Evolutionary conservation across 257 asterid genomes (phyloP), one percentile per base, ranked within the genome.

Genomic region (Salvia splendens): DNA sequence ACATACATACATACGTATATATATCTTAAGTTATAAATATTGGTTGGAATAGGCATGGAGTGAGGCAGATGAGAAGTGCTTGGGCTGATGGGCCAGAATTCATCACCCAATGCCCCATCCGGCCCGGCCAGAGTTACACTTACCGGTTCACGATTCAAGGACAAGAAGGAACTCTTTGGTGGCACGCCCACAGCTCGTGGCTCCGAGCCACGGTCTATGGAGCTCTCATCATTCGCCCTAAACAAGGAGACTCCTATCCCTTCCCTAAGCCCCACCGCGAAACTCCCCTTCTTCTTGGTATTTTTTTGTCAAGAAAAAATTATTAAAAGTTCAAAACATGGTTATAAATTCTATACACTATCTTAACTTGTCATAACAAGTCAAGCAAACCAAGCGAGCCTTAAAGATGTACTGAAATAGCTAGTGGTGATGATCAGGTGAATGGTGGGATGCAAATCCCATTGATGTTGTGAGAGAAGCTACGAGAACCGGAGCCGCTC

Each of bases 151-250:
- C 90, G 0, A 88, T 91, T 38, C 82, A 84, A 77, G 98, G 89
- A n/a, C 98, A 91, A 33, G 95, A 86, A 81, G 97, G 97, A 28
- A 91, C 97, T 0, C 85, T 91, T 0, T 91, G 97, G 97, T 91
- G 98, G 98, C 98, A 91, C 58, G 98, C 98, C 33, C 98, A 91
- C 70, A 91, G 98, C 76, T 91, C 98, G 1, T 91, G 98, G 98
- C 91, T 91, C 60, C 75, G 98, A 54, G 98, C 98, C 70, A 91
- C 96, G 0, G 95, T 89, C 59, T 91, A 91, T 12, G 98, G 98
- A 3, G 98, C 89, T 35, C 14, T 91, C 4, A 67, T 91, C 71
- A 85, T 91, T 61, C 92, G 72, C 47, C 98, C 98, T 7, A 84
- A 58, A 65, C 73, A 70, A 52, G 96, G 95, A 65, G 86, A 80